A percentile compares a stretch with the other conserved stretches of the same genome.
Evolutionary conservation across 129 eudicot genomes (phyloP).

Genomic region (Escallonia rubra): DNA sequence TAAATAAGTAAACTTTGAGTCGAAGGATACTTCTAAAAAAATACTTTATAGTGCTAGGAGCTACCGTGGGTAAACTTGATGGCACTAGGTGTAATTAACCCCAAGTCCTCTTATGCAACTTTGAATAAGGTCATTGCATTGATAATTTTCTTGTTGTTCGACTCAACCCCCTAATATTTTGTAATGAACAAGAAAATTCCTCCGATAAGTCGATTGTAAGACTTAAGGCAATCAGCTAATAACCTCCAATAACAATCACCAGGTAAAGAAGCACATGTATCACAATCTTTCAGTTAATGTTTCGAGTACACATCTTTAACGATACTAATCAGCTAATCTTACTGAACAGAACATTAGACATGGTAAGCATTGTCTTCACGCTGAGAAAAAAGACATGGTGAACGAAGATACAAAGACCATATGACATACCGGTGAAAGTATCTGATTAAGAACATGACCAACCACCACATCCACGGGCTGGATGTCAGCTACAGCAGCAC

Average conservation of each 20-base stretch:
- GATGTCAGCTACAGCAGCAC: constrained; percentile 88
- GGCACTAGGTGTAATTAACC: too few species aligned
- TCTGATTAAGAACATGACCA: constrained; percentile 85
- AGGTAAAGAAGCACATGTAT: neutral
- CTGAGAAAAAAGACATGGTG: constrained; percentile 5
- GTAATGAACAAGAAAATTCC: too few species aligned
- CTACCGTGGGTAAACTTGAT: too few species aligned
- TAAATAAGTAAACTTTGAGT: too few species aligned
- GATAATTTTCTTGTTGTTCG: too few species aligned
- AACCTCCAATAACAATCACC: neutral
- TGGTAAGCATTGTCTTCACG: neutral
- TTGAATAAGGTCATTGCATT: too few species aligned
- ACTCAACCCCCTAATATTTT: too few species aligned
- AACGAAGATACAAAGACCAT: neutral
- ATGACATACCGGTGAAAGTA: constrained; percentile 70
- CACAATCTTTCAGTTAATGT: neutral
- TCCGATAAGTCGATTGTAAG: too few species aligned
- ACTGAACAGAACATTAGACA: neutral
- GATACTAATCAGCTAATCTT: neutral
- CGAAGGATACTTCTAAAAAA: too few species aligned
- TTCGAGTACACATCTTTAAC: neutral
- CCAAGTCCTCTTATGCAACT: too few species aligned
- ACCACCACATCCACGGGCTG: constrained; percentile 89
- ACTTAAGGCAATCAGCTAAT: too few species aligned
- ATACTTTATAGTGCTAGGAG: too few species aligned